phyloP scores from a whole-genome alignment of 2,329 filamentous ascomycete species.

The Fusarium austroafricanum region DNA sequence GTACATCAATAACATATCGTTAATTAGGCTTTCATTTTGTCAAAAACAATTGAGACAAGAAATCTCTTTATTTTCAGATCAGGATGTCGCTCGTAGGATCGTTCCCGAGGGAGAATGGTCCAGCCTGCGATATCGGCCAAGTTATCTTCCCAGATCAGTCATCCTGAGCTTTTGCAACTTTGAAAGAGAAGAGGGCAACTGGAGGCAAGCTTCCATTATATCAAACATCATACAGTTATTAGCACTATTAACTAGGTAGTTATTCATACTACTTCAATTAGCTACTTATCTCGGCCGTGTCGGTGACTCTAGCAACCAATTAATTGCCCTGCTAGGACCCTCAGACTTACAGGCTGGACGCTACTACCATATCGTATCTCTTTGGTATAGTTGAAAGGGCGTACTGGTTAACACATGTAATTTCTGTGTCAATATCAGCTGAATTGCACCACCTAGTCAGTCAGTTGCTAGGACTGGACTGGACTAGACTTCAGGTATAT shows the following conservation, averaged over 20 bases:
- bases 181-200: background rate
- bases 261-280: background rate
- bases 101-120: background rate
- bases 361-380: background rate
- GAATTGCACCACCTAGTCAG: background rate
- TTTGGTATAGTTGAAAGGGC: background rate
- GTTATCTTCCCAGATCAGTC: background rate
- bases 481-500: background rate
- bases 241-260: background rate
- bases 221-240: background rate
- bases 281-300: too few species aligned
- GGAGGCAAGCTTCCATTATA: background rate
- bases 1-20: background rate
- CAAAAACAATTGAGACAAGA: background rate
- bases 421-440: background rate
- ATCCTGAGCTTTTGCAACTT: background rate
- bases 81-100: background rate
- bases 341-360: background rate
- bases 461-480: background rate
- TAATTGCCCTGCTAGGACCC: background rate
- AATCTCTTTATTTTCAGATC: background rate
- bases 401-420: background rate
- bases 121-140: slow-evolving; percentile 23
- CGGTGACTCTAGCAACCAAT: background rate
- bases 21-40: background rate